A percentile compares a stretch with the other conserved stretches of the same genome.
These are phyloP conservation scores for Anacardium occidentale DNA, from an alignment of 345 rosid species.

Conservation along the genomic window DNA sequence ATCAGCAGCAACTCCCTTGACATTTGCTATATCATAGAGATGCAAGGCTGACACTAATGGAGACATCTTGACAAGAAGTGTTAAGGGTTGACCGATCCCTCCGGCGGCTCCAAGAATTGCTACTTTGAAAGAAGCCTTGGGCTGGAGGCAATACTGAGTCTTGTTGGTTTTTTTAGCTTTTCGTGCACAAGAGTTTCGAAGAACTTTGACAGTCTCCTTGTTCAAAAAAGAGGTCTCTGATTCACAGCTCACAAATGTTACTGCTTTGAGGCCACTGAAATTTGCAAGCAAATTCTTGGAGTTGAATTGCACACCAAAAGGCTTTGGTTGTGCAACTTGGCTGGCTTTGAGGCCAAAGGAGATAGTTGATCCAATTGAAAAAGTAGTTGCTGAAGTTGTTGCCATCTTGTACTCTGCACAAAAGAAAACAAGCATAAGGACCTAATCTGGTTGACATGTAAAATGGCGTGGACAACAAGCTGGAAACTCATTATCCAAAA, in stretches of 20 bases:
- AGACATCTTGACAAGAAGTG: conserved; percentile 91
- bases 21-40: conserved; percentile 89
- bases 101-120: conserved; percentile 95
- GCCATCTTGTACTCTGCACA: conserved; percentile 52
- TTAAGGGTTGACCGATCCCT: conserved; percentile 85
- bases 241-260: conserved; percentile 45
- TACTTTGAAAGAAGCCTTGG: conserved; percentile 76
- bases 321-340: conserved; percentile 42
- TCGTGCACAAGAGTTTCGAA: conserved; percentile 37
- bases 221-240: conserved; percentile 55
- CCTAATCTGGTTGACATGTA: background rate
- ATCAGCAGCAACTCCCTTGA: conserved; percentile 94
- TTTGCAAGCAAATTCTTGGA: conserved; percentile 39
- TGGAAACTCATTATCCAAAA: background rate
- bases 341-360: conserved; percentile 45
- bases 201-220: conserved; percentile 48
- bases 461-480: background rate
- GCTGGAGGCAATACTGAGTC: conserved; percentile 45
- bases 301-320: conserved; percentile 36
- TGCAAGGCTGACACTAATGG: conserved; percentile 77
- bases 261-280: conserved; percentile 64
- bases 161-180: conserved; percentile 38
- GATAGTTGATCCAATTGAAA: conserved; percentile 54
- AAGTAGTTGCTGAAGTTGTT: conserved; percentile 57
- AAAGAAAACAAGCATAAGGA: background rate